These are phyloP conservation scores for Chlamydomonas schloesseri DNA, from an alignment of 139 green algal species.

Conservation along the genomic window DNA sequence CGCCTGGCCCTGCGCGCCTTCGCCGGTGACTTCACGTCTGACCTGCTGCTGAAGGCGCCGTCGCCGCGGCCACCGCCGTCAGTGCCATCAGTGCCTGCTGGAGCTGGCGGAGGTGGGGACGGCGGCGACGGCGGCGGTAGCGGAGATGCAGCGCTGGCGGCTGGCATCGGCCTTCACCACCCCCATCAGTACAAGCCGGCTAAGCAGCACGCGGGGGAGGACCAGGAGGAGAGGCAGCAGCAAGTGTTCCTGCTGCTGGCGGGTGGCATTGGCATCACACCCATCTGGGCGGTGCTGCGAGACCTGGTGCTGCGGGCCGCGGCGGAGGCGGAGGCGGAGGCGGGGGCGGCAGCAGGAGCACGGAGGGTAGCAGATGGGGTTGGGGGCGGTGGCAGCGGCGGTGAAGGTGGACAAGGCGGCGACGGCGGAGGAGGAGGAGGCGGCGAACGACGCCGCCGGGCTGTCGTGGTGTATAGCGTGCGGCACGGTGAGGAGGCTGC, in stretches of 20 bases:
- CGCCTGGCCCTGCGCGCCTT: slow-evolving; percentile 20
- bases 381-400: no score
- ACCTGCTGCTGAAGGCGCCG: not conserved
- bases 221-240: no score
- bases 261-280: slow-evolving; percentile 56
- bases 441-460: not conserved
- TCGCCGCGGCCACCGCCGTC: no score
- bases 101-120: no score
- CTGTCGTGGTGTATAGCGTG: not conserved
- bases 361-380: no score
- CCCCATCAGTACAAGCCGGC: no score
- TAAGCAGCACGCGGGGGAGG: no score
- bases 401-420: no score
- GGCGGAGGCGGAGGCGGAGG: not conserved
- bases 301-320: not conserved
- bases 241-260: slow-evolving; percentile 45
- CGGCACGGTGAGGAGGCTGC: not conserved
- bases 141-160: slow-evolving; percentile 26
- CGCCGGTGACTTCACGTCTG: slow-evolving; percentile 39
- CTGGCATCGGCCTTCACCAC: slow-evolving; percentile 57
- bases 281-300: slow-evolving; percentile 37
- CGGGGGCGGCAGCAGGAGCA: no score
- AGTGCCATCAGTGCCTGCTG: no score
- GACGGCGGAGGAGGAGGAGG: not conserved
- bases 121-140: no score